Evolutionary conservation across 106 monocot genomes (phyloP).

Genomic region (Dioscorea alata): DNA sequence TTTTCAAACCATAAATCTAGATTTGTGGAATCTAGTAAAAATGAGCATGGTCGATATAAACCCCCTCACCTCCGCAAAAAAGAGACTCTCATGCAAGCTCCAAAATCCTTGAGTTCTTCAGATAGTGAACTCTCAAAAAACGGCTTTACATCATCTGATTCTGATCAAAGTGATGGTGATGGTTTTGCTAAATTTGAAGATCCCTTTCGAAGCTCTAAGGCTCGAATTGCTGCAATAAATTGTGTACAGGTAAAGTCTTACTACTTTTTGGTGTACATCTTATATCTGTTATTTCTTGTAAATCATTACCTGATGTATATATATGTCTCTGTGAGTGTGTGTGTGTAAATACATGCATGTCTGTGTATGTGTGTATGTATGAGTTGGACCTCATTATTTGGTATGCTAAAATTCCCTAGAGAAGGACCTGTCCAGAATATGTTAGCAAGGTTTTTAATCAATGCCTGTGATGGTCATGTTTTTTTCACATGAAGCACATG

Average conservation of each 20-base stretch:
- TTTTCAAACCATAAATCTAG: slow-evolving; percentile 25
- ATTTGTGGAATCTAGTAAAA: slow-evolving; percentile 21
- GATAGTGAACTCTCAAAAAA: slow-evolving; percentile 46
- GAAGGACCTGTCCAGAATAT: too few relatives aligned
- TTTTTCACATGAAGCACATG: too few relatives aligned
- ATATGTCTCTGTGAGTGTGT: too few relatives aligned
- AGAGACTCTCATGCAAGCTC: slow-evolving; percentile 12
- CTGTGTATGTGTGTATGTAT: too few relatives aligned
- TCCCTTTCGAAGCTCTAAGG: slow-evolving; percentile 62
- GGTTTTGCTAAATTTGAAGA: slow-evolving; percentile 50
- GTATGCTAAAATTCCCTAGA: too few relatives aligned
- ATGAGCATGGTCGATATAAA: slow-evolving; percentile 32
- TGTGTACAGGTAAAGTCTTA: slow-evolving; percentile 71
- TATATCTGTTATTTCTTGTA: too few relatives aligned
- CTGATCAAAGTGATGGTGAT: slow-evolving; percentile 90
- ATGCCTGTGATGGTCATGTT: too few relatives aligned
- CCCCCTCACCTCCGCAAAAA: slow-evolving; percentile 84
- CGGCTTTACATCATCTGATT: slow-evolving; percentile 79
- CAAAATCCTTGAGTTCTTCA: slow-evolving; percentile 24
- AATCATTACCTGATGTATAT: too few relatives aligned
- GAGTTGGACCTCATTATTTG: too few relatives aligned
- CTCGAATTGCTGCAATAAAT: slow-evolving; percentile 66
- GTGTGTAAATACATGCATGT: too few relatives aligned
- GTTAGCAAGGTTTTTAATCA: too few relatives aligned
- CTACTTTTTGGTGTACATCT: too few relatives aligned